These are phyloP conservation scores for Dryadomyces quercivorus DNA, from an alignment of 2,329 filamentous ascomycete species.

Conservation along the genomic window DNA sequence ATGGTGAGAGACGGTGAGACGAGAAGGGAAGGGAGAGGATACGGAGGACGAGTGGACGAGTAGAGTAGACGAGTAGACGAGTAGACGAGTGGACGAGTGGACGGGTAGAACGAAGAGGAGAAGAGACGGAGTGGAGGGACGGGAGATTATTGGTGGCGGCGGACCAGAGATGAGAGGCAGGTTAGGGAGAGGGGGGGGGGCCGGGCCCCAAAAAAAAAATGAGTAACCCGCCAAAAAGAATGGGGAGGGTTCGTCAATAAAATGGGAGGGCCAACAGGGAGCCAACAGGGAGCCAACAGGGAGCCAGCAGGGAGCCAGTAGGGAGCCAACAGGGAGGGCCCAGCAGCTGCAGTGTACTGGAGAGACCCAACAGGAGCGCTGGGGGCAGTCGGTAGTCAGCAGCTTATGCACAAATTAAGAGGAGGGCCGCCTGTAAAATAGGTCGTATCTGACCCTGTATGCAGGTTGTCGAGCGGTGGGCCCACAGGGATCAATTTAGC, in stretches of 20 bases:
- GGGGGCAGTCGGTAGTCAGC: not conserved
- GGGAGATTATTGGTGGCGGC: slow-evolving; percentile 7
- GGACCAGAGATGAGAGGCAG: not conserved
- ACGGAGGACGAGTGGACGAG: not conserved
- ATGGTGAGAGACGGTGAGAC: slow-evolving; percentile 2
- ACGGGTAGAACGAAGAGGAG: not conserved
- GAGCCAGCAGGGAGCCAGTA: no score
- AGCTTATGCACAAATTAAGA: not conserved
- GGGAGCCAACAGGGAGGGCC: no score
- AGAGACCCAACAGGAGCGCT: not conserved
- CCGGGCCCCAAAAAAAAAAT: no score
- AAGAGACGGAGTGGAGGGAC: not conserved
- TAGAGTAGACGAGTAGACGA: not conserved
- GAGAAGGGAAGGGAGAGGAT: not conserved
- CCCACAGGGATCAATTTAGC: not conserved
- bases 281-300: no score
- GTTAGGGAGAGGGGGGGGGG: not conserved
- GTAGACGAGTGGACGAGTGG: not conserved
- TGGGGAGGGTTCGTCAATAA: no score
- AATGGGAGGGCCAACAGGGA: no score
- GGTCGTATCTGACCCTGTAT: not conserved
- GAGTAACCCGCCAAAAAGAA: no score
- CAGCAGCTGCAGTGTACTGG: no score
- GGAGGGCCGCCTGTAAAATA: not conserved
- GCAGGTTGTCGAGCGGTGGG: no score